phyloP scores from a whole-genome alignment of 495 filamentous ascomycete species.

The Pseudevernia furfuracea region DNA sequence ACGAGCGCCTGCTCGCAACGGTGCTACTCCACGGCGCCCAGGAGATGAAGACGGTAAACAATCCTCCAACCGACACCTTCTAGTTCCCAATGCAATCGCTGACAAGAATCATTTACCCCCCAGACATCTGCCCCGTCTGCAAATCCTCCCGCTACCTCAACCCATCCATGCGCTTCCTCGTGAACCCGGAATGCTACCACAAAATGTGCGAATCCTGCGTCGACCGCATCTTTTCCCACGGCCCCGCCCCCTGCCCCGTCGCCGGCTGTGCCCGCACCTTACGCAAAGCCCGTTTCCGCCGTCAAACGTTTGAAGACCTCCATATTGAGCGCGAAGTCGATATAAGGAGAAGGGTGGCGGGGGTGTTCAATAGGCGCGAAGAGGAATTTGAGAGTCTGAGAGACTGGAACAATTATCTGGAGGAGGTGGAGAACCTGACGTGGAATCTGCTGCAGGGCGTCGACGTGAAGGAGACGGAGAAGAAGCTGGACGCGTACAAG shows the following conservation, averaged over 20 bases:
- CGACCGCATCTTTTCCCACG: slow-evolving; percentile 83
- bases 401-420: slow-evolving; percentile 89
- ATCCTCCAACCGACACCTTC: not conserved
- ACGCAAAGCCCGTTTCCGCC: slow-evolving; percentile 73
- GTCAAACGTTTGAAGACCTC: slow-evolving; percentile 85
- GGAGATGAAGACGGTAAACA: slow-evolving; percentile 48
- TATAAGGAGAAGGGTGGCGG: slow-evolving; percentile 70
- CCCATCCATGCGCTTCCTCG: slow-evolving; percentile 82
- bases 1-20: slow-evolving; percentile 16
- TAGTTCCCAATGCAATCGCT: slow-evolving; percentile 12
- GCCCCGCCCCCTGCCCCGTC: slow-evolving; percentile 84
- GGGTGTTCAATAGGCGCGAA: slow-evolving; percentile 79
- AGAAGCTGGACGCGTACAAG: slow-evolving; percentile 57
- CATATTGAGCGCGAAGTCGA: slow-evolving; percentile 91
- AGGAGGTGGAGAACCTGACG: slow-evolving; percentile 82
- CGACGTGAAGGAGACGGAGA: slow-evolving; percentile 63
- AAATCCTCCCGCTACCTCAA: slow-evolving; percentile 93
- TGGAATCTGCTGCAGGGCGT: slow-evolving; percentile 74
- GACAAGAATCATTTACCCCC: slow-evolving; percentile 15
- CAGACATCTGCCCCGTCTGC: slow-evolving; percentile 93
- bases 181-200: slow-evolving; percentile 98
- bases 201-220: slow-evolving; percentile 95
- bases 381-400: slow-evolving; percentile 79
- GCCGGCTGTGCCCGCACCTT: slow-evolving; percentile 78
- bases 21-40: slow-evolving; percentile 23